Percentiles rank a stretch among this genome's conserved stretches.
Evolutionary conservation across 2,329 filamentous ascomycete species (phyloP).

Genomic region (Neophaeococcomyces aloes): DNA sequence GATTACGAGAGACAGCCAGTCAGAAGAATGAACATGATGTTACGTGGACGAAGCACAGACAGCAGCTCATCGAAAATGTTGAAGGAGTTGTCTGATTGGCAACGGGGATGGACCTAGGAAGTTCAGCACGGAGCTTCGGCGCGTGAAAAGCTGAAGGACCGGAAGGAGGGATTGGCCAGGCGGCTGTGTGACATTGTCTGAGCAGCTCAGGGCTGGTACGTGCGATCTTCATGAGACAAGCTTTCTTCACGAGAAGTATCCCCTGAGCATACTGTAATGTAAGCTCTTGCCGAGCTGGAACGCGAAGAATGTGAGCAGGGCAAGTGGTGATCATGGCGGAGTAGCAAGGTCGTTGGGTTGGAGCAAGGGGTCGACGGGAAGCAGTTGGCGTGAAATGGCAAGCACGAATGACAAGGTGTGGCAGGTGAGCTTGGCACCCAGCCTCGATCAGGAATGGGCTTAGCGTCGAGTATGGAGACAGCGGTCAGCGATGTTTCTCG

Average conservation of each 20-base stretch:
- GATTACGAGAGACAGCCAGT: background rate
- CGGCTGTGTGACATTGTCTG: background rate
- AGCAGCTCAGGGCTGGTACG: background rate
- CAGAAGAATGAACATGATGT: background rate
- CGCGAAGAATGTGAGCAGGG: slow-evolving; percentile 40
- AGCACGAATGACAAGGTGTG: slow-evolving; percentile 1
- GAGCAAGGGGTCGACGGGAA: slow-evolving; percentile 42
- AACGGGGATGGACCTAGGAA: background rate
- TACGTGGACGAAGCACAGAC: background rate
- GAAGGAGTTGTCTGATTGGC: slow-evolving; percentile 3
- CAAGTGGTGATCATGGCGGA: slow-evolving; percentile 83
- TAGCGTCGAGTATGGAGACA: slow-evolving; percentile 1
- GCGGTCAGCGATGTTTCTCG: background rate
- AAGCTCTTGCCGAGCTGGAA: slow-evolving; percentile 81
- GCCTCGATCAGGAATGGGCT: background rate
- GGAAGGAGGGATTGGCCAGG: slow-evolving; percentile 2
- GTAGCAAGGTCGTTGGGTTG: slow-evolving; percentile 64
- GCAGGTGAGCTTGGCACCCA: slow-evolving; percentile 1
- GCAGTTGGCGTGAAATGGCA: slow-evolving; percentile 31
- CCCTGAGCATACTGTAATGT: slow-evolving; percentile 56
- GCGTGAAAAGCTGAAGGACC: slow-evolving; percentile 5
- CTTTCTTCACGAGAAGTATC: background rate
- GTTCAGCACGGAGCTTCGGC: slow-evolving; percentile 5
- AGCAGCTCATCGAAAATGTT: background rate
- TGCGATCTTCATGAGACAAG: background rate